phyloP scores from a whole-genome alignment of 345 rosid genomes.

The Hypericum perforatum region DNA sequence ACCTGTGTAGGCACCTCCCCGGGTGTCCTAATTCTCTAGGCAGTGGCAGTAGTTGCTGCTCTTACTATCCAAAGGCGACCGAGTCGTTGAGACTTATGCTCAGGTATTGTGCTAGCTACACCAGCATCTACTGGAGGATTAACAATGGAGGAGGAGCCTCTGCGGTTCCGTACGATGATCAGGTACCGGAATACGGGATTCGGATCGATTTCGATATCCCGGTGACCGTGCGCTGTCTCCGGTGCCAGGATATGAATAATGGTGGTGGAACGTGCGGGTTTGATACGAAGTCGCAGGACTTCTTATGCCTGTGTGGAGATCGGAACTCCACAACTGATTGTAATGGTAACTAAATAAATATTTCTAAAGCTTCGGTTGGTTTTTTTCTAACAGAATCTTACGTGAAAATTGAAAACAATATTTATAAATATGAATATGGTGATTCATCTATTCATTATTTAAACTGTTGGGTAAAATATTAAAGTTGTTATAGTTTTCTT shows the following conservation, averaged over 20 bases:
- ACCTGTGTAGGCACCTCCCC: slow-evolving; percentile 82
- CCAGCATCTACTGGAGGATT: slow-evolving; percentile 78
- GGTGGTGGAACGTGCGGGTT: slow-evolving; percentile 78
- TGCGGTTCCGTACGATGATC: slow-evolving; percentile 36
- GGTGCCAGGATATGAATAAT: slow-evolving; percentile 69
- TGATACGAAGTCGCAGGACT: slow-evolving; percentile 40
- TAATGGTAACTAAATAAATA: slow-evolving; percentile 35
- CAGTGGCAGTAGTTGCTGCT: slow-evolving; percentile 54
- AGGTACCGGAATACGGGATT: slow-evolving; percentile 77
- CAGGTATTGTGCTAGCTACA: slow-evolving; percentile 63
- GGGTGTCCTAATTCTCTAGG: slow-evolving; percentile 42
- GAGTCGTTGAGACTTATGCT: slow-evolving; percentile 85
- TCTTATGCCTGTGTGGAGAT: slow-evolving; percentile 52
- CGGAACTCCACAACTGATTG: slow-evolving; percentile 63
- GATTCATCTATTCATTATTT: too few relatives aligned
- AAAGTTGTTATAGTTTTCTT: too few relatives aligned
- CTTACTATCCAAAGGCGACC: slow-evolving; percentile 70
- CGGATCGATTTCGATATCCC: slow-evolving; percentile 75
- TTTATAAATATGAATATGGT: too few relatives aligned
- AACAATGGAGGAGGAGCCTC: slow-evolving; percentile 21
- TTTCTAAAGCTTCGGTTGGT: background rate
- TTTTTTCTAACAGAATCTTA: too few relatives aligned
- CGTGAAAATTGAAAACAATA: too few relatives aligned
- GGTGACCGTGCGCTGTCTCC: slow-evolving; percentile 61
- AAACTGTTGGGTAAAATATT: too few relatives aligned